A percentile compares a stretch with the other conserved stretches of the same genome.
Conservation (phyloP, 177 flowering plant species). For the Vitis hybrid region DNA sequence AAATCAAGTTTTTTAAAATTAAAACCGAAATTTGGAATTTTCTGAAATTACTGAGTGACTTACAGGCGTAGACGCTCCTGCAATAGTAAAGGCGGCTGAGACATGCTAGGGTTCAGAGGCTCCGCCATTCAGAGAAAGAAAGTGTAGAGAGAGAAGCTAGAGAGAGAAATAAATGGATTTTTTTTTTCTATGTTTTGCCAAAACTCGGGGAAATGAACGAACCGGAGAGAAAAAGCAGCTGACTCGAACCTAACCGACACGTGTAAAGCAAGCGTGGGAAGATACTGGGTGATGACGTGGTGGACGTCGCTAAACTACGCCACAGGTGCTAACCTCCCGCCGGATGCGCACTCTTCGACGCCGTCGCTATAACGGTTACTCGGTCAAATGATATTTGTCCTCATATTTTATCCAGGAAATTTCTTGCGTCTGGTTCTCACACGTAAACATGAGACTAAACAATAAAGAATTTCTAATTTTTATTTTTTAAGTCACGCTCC, state of each 20-base stretch:
- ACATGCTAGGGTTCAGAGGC: constrained; percentile 25
- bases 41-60: background rate
- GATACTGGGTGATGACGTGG: constrained; percentile 8
- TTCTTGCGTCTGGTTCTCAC: background rate
- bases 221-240: constrained; percentile 10
- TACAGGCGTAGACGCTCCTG: background rate
- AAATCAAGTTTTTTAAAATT: too few relatives aligned
- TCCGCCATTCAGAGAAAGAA: constrained; percentile 22
- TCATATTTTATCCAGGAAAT: background rate
- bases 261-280: constrained; percentile 3
- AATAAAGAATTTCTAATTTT: background rate
- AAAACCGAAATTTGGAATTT: too few relatives aligned
- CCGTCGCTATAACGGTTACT: background rate
- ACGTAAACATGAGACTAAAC: background rate
- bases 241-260: constrained; percentile 16
- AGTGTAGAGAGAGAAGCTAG: background rate
- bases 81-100: constrained; percentile 16
- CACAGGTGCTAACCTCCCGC: background rate
- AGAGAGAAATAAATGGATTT: background rate
- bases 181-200: constrained; percentile 7
- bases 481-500: too few relatives aligned
- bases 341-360: background rate
- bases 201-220: constrained; percentile 12
- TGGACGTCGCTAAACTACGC: background rate
- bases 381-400: background rate